Base-by-base conservation (phyloP, 2,329 filamentous ascomycete species). In the Penicillium sp. region DNA sequence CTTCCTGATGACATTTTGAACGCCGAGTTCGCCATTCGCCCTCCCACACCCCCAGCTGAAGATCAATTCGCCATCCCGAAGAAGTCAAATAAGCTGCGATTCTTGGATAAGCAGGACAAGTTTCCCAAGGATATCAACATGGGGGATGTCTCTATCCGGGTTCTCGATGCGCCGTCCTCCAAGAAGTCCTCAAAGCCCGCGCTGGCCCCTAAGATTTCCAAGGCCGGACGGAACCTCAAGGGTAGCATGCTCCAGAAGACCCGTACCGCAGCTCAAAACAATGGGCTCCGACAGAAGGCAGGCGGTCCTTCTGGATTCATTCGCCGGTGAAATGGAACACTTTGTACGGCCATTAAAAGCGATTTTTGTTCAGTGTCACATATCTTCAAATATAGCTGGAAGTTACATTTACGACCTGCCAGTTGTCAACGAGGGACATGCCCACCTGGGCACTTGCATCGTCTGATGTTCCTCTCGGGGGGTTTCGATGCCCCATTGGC, bases 1-100 rank as follows among this genome's bases (percentile, higher is more conserved):
- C 77, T 84, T 35, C 82, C 82, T 6, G 77, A 79, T 51, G 79
- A 81, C 25, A 77, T 84, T 42, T 69, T 84, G 49, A 79, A 78
- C 50, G 75, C 77, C 15, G 76, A 78, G 27, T 79, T 78, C 23
- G 71, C 74, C 31, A 67, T 69, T 10, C 74, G 78, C 25, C 76
- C 78, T 6, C 78, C 77, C 2, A 81, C 78, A 1, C 78, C 78
- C 5, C 78, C 79, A 1, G 69, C 70, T 4, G 72, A 78, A 50
- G 68, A 69, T 35, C 54, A 59, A 6, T 60, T 59, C 10, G 51
- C 60, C 7, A 45, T 58, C 13, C 68, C 62, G 6, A 69, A 69
- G 38, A 73, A 71, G 51, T 62, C 79, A 10, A 80, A 75, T 48
- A 80, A 78, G 57, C 72, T 81, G 55, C 78, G 78, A 55, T 81